Percentiles rank a stretch among this genome's conserved stretches.
Conservation (phyloP, 73 alveolate species). For the Tetrahymena malaccensis region DNA sequence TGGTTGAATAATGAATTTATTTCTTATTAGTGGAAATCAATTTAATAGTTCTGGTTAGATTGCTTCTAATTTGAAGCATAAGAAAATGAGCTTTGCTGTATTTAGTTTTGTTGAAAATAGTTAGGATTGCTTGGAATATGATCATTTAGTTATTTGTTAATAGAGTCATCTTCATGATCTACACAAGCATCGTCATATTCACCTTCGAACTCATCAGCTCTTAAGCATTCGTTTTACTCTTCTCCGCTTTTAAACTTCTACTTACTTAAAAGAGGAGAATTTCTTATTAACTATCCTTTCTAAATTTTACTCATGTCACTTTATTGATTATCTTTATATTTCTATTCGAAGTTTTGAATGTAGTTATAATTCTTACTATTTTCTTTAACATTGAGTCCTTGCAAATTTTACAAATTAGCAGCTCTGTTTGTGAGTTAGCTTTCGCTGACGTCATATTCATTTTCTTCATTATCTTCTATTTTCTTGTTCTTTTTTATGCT, state of each 20-base stretch:
- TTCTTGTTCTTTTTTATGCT: background rate
- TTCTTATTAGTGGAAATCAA: background rate
- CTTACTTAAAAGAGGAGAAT: background rate
- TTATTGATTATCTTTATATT: background rate
- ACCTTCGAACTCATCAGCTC: background rate
- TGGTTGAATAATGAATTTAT: background rate
- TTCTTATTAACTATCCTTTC: background rate
- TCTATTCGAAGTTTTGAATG: background rate
- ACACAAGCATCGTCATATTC: background rate
- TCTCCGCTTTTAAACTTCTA: background rate
- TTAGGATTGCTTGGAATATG: background rate
- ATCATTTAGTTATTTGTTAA: background rate
- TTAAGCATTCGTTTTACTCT: background rate
- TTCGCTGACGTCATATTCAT: background rate
- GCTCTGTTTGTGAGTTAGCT: background rate
- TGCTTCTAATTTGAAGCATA: background rate
- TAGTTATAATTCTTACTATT: background rate
- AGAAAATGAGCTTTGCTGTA: background rate
- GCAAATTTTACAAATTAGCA: background rate
- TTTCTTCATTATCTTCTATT: background rate
- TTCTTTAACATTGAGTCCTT: background rate
- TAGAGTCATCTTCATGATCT: background rate
- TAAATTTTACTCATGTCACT: background rate
- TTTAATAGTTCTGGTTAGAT: background rate
- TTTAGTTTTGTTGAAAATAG: background rate